These are phyloP conservation scores for Corymbia calophylla DNA, from an alignment of 441 rosid species.

Conservation along the genomic window DNA sequence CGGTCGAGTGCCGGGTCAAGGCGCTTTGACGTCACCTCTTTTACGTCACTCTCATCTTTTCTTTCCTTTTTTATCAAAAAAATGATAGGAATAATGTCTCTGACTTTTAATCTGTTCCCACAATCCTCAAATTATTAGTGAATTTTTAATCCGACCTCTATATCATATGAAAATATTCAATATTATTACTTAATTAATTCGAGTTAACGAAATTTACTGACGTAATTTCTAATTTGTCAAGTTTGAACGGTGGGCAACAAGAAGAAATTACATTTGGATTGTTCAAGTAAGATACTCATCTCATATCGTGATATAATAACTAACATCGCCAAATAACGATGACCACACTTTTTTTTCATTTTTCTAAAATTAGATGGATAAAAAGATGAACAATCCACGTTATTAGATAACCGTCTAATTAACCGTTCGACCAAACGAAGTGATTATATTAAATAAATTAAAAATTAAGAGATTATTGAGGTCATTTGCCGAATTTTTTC, in stretches of 20 bases:
- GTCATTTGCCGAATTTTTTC: neutral
- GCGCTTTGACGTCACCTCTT: neutral
- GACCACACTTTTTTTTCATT: too few relatives aligned
- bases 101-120: accelerated
- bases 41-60: accelerated
- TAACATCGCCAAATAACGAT: neutral
- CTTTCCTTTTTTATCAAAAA: neutral
- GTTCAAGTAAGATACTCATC: neutral
- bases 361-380: neutral
- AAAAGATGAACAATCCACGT: neutral
- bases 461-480: neutral
- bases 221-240: neutral
- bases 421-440: accelerated
- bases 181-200: accelerated
- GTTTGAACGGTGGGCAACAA: neutral
- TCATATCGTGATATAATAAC: neutral
- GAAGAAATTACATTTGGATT: neutral
- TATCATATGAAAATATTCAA: neutral
- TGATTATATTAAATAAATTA: neutral
- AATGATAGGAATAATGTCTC: accelerated
- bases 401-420: neutral
- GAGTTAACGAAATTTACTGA: accelerated
- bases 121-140: accelerated
- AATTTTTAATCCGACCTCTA: neutral
- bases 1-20: neutral